Percentiles rank a stretch among this genome's conserved stretches.
phyloP scores from a whole-genome alignment of 768 basidiomycete species.

The Stropharia rugosoannulata region DNA sequence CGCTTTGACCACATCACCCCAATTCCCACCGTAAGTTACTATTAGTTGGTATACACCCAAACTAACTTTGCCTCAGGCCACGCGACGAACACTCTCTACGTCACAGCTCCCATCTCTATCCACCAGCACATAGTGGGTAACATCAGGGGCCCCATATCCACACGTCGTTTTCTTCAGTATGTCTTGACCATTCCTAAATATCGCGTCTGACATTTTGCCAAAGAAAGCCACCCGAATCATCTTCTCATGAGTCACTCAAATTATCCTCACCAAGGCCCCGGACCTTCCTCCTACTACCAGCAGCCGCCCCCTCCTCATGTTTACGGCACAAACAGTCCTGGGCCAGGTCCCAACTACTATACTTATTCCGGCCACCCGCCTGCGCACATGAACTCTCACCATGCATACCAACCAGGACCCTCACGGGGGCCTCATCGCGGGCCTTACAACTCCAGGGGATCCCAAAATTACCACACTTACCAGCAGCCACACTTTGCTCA shows the following conservation, averaged over 20 bases:
- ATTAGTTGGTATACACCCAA: too few relatives aligned
- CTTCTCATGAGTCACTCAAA: constrained; percentile 17
- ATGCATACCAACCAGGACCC: constrained; percentile 31
- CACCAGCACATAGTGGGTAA: neutral
- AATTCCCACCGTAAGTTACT: too few relatives aligned
- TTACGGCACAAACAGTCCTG: constrained; percentile 34
- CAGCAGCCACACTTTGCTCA: constrained; percentile 25
- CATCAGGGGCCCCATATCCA: neutral
- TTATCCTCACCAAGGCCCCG: constrained; percentile 23
- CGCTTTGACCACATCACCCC: neutral
- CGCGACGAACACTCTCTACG: neutral
- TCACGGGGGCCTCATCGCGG: constrained; percentile 28
- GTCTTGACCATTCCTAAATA: neutral
- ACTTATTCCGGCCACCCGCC: constrained; percentile 31
- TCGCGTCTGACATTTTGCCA: neutral
- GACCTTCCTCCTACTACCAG: constrained; percentile 26
- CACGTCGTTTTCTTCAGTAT: neutral
- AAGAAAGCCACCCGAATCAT: constrained; percentile 4
- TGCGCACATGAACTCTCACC: constrained; percentile 36
- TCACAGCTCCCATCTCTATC: neutral
- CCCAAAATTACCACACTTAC: constrained; percentile 29
- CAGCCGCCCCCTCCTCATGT: constrained; percentile 24
- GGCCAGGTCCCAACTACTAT: constrained; percentile 37
- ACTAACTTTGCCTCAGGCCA: neutral
- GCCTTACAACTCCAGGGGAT: constrained; percentile 35